Evolutionary conservation across 441 rosid species (phyloP), one percentile per base, ranked within the genome.

Genomic region (Gossypium armourianum): DNA sequence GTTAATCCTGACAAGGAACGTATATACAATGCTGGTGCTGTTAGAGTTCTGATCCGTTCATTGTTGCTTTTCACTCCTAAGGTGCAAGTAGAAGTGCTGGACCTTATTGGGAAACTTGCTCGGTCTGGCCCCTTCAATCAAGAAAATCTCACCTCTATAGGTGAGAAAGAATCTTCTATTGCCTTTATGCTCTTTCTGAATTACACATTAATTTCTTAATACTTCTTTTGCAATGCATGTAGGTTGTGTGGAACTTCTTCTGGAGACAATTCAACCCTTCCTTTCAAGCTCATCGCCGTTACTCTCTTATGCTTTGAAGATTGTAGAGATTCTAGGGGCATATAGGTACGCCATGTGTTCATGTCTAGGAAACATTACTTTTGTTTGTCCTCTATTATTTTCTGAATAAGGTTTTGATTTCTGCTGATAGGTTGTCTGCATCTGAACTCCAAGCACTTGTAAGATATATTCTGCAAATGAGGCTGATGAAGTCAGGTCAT

Each of bases 281-380:
- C 95, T 96, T 72, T 76, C 80, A n/a, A 89, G 97, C 55, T 87
- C 97, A 79, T 93, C 97, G 80, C 87, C 89, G 0, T 76, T 96
- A 66, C 96, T 91, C 70, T 87, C 88, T 23, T 78, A 90, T 86
- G 85, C 90, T 75, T 75, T 96, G 88, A 96, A 89, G 87, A 96
- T 91, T 82, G 92, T 96, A 78, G 97, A 93, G 84, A 85, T 84
- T 83, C 96, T 96, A 77, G 99, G 99, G 73, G 91, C 99, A n/a
- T 91, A 96, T 82, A 89, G 96, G 99, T 95, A 82, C 20, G 73
- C 68, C 32, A 61, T 68, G n/a, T 62, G 9, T 40, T 24, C 54
- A 72, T 76, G 62, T 67, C 50, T 72, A 15, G 43, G 60, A 68
- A 32, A 49, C 24, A 43, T 70, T 32, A 13, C 28, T 53, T 52